These are phyloP conservation scores for Gossypium australe DNA, from an alignment of 345 rosid species.

Conservation along the genomic window DNA sequence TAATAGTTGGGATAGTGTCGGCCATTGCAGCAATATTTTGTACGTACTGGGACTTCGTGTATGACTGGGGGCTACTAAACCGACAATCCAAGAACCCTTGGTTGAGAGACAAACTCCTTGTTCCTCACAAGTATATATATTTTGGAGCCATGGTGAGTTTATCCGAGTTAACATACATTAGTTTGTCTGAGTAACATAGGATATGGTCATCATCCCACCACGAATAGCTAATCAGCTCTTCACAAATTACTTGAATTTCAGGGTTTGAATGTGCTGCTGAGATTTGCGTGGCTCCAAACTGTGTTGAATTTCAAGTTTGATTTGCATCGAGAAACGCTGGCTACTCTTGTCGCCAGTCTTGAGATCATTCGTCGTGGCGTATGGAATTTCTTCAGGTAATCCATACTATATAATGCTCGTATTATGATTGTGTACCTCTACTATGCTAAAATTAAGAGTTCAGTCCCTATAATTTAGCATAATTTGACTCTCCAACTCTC, in stretches of 20 bases:
- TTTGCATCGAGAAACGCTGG: constrained; percentile 34
- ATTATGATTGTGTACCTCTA: no score
- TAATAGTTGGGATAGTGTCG: constrained; percentile 45
- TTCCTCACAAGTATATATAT: constrained; percentile 43
- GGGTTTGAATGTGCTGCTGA: constrained; percentile 49
- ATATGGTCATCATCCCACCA: not conserved
- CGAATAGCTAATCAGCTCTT: not conserved
- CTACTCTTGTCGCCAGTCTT: constrained; percentile 49
- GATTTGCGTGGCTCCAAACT: constrained; percentile 65
- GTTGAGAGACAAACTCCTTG: constrained; percentile 69
- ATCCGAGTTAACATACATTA: not conserved
- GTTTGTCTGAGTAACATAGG: not conserved
- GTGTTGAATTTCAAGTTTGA: constrained; percentile 29
- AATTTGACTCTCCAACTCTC: no score
- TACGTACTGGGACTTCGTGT: constrained; percentile 67
- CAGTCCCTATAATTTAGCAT: no score
- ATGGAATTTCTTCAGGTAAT: constrained; percentile 59
- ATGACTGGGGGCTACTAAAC: constrained; percentile 71
- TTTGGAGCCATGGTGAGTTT: constrained; percentile 51
- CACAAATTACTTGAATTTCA: constrained; percentile 8
- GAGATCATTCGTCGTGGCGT: constrained; percentile 72
- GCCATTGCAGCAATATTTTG: constrained; percentile 36
- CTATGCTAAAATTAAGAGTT: no score
- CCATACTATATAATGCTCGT: no score
- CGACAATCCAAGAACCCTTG: constrained; percentile 42